Evolutionary conservation across 805 yeast species (phyloP), one percentile per base, ranked within the genome.

Genomic region (Tetrapisispora arboricola): DNA sequence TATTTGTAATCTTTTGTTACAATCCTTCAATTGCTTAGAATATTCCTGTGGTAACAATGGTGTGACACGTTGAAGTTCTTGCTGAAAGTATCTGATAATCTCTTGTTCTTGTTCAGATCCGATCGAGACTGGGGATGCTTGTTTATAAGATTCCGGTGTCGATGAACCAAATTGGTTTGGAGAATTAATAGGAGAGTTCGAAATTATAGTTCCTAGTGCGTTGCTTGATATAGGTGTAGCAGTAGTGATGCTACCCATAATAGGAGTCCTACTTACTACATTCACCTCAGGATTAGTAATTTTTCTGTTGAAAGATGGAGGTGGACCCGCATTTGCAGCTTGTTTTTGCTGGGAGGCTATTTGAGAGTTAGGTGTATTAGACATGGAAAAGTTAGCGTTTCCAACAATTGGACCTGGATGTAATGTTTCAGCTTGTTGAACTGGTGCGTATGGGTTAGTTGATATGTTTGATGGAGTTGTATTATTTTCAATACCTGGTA

Each of bases 11-110:
- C 97, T 76, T 66, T 82, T 81, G 50, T 80, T 88, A 55, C 94
- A 78, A 58, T 90, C 97, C 36, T 64, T 67, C 39, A 82, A 72
- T 54, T 86, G 96, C 47, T 76, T 80, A 20, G 72, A 59, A 54
- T 75, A 85, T 56, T 76, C 78, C 39, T 76, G 82, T 16, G 95
- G 95, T 32, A 87, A 73, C 34, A 70, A 66, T n/a, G 94, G 90
- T 50, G 78, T 73, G n/a, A 85, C 78, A 25, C 75, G 69, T 26
- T 67, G 72, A 49, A 85, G 61, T 49, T 76, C 77, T 6, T 64
- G 57, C 9, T 67, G 64, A 40, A 92, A 70, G 11, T 67, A 66
- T 13, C 71, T 67, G 51, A 66, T 76, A 35, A 92, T 75, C 49
- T 63, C 54, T 6, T 79, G 71, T 10, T 67, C 70, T 13, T 36